Conservation (phyloP, 768 basidiomycete species). For the Agaricus sinodeliciosus region DNA sequence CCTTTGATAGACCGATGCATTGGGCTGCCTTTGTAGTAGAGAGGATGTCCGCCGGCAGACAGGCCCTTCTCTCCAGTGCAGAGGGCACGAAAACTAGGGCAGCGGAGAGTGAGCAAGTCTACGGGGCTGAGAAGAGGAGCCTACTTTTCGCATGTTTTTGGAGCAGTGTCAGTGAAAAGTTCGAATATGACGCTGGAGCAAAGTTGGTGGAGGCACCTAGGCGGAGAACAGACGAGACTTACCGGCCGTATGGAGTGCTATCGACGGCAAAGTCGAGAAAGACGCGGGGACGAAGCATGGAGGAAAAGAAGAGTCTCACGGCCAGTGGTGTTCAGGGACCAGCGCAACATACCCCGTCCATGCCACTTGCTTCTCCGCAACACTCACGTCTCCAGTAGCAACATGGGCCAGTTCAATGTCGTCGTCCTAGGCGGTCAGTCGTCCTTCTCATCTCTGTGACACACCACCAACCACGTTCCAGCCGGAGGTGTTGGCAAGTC, state of each 20-base stretch:
- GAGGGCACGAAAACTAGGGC: constrained; percentile 68
- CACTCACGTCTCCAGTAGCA: neutral
- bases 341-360: neutral
- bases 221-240: constrained; percentile 10
- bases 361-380: neutral
- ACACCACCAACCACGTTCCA: constrained; percentile 19
- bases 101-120: no score
- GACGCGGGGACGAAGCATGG: constrained; percentile 52
- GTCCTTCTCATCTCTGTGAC: neutral
- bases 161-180: constrained; percentile 64
- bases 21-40: constrained; percentile 78
- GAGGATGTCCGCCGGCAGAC: constrained; percentile 57
- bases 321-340: constrained; percentile 2
- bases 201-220: constrained; percentile 5
- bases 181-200: constrained; percentile 61
- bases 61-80: constrained; percentile 84
- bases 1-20: constrained; percentile 74
- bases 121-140: constrained; percentile 8
- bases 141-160: constrained; percentile 80
- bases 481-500: constrained; percentile 90
- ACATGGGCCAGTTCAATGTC: constrained; percentile 67
- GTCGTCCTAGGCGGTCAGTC: constrained; percentile 74
- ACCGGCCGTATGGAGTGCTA: constrained; percentile 50
- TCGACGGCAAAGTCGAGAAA: constrained; percentile 64
- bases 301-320: constrained; percentile 9